Evolutionary conservation across 176 grass and related monocot genomes (phyloP), one percentile per base, ranked within the genome.

Genomic region (Lolium rigidum): DNA sequence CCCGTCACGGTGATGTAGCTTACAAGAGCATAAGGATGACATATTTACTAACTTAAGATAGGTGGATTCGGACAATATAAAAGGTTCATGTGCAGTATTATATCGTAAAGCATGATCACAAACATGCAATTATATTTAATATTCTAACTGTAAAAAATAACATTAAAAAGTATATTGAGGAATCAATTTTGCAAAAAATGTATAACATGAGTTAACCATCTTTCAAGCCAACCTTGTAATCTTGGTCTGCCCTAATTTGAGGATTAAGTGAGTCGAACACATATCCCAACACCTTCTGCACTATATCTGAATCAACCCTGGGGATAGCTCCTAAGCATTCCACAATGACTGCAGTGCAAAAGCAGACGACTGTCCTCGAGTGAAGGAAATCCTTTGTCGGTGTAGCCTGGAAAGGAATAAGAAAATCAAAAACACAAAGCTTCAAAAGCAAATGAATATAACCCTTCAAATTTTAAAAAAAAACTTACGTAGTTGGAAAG

Each of bases 231-330:
- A 98, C 96, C 90, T 98, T 95, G 80, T 95, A 92, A 62, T 95
- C 91, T 56, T 76, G 93, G 25, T 92, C 86, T 81, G 84, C 83
- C 47, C 81, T 87, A 60, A 85, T 84, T 43, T 73, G 58, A 82
- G 91, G 96, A 87, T 98, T 95, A 76, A 98, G 96, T 21, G 92
- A 89, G 75, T 91, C 86, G 20, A 98, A 85, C 72, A 98, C 93
- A 86, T 95, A 95, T 50, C 91, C 92, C 84, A 94, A 71, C 18
- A 98, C 93, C 81, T 88, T 85, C 74, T 94, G 93, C 63, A 98
- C 93, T 78, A 74, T 80, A 92, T 98, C 92, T 4, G 89, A 92
- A 83, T 98, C 96, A 65, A 98, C 79, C 84, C 89, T 94, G 8
- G 91, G 91, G 54, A 95, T 90, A 61, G 86, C 84, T 76, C 96